A percentile compares a stretch with the other conserved stretches of the same genome.
Evolutionary conservation across 192 early-diverging fungal species (phyloP).

Genomic region (Umbelopsis ramanniana): DNA sequence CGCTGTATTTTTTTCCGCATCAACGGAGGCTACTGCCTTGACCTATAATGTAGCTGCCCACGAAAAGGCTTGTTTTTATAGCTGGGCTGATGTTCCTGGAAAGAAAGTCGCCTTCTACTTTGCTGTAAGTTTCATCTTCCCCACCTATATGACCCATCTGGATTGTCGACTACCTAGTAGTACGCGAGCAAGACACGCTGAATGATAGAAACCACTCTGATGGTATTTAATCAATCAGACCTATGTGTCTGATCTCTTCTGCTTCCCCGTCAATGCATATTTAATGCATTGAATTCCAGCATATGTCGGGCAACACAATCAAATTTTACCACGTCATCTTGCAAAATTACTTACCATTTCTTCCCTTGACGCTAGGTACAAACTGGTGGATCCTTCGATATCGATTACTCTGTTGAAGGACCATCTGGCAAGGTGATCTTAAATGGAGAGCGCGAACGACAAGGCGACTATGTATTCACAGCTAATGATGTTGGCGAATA

Average conservation of each 20-base stretch:
- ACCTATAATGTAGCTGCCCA: constrained; percentile 90
- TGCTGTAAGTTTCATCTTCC: constrained; percentile 73
- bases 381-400: constrained; percentile 94
- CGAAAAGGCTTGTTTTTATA: constrained; percentile 93
- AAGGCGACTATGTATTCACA: constrained; percentile 95
- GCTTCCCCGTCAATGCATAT: too few relatives aligned
- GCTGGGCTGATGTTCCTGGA: constrained; percentile 69
- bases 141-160: constrained; percentile 9
- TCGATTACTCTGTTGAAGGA: constrained; percentile 88
- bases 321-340: background rate
- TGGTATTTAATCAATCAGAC: too few relatives aligned
- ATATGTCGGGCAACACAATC: too few relatives aligned
- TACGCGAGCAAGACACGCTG: too few relatives aligned
- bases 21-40: constrained; percentile 55
- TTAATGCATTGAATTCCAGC: too few relatives aligned
- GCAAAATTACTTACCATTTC: background rate
- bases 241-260: too few relatives aligned
- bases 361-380: constrained; percentile 72
- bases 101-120: constrained; percentile 98
- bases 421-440: constrained; percentile 74
- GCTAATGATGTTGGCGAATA: constrained; percentile 89
- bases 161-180: background rate
- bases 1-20: constrained; percentile 7
- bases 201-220: background rate
- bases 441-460: constrained; percentile 84